Conservation (phyloP, 164 flowering plant genomes). For the Hamamelis virginiana region DNA sequence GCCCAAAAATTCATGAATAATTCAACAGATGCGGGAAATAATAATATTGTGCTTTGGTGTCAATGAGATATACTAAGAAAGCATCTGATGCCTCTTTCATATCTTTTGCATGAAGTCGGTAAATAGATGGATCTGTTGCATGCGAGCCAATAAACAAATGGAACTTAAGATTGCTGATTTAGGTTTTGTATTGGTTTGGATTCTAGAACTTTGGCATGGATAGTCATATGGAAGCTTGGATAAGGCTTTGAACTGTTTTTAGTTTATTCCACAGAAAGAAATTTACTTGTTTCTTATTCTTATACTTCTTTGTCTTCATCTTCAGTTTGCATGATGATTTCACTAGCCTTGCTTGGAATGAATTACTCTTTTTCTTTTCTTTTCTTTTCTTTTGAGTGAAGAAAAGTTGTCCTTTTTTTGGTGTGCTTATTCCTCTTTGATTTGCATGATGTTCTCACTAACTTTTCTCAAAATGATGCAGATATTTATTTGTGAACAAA, state of each 20-base stretch:
- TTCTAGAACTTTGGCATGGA: not conserved
- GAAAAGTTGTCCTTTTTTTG: slow-evolving; percentile 79
- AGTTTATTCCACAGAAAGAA: too few relatives aligned
- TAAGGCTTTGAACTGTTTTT: too few relatives aligned
- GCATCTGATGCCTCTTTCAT: not conserved
- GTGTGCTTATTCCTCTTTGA: too few relatives aligned
- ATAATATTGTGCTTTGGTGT: too few relatives aligned
- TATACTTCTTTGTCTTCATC: not conserved
- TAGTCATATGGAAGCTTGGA: not conserved
- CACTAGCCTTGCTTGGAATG: not conserved
- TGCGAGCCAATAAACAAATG: not conserved
- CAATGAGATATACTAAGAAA: too few relatives aligned
- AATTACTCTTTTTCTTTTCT: too few relatives aligned
- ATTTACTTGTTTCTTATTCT: too few relatives aligned
- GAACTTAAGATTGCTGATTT: not conserved
- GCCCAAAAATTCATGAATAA: too few relatives aligned
- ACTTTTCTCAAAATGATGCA: slow-evolving; percentile 22
- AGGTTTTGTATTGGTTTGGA: not conserved
- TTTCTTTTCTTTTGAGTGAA: too few relatives aligned
- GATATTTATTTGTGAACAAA: slow-evolving; percentile 97
- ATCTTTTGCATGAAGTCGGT: not conserved
- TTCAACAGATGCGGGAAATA: too few relatives aligned
- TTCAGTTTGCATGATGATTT: not conserved
- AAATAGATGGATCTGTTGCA: not conserved
- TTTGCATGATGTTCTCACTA: not conserved